Percentiles rank a stretch among this genome's conserved stretches.
Conservation (phyloP, 768 basidiomycete species). For the Xerocomus spinulosus region DNA sequence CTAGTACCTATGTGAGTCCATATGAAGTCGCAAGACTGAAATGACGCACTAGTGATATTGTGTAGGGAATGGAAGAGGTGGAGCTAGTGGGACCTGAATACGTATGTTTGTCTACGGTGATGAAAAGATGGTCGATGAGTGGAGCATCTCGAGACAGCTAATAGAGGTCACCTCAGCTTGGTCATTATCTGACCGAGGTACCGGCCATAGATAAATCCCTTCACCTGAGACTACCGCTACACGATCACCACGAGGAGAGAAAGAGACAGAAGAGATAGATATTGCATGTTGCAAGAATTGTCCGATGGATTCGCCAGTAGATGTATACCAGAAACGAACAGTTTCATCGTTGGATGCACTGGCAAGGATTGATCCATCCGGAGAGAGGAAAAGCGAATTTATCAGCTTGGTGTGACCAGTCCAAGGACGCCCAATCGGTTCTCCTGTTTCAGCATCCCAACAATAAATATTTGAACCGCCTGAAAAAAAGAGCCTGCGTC, state of each 20-base stretch:
- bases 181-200: not conserved
- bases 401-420: conserved; percentile 8
- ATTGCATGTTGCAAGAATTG: too few relatives aligned
- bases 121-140: too few relatives aligned
- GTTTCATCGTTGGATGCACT: not conserved
- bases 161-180: too few relatives aligned
- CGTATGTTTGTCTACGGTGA: too few relatives aligned
- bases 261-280: not conserved
- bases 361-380: not conserved
- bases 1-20: too few relatives aligned
- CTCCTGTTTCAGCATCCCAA: conserved; percentile 5
- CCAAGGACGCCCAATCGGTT: conserved; percentile 10
- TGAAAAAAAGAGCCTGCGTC: conserved; percentile 4
- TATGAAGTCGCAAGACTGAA: too few relatives aligned
- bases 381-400: not conserved
- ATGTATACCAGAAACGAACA: not conserved
- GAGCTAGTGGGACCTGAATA: too few relatives aligned
- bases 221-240: not conserved
- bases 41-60: too few relatives aligned
- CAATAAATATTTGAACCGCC: conserved; percentile 1
- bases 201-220: not conserved
- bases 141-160: too few relatives aligned
- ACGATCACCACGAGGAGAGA: conserved; percentile 8
- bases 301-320: too few relatives aligned
- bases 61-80: too few relatives aligned